A percentile compares a stretch with the other conserved stretches of the same genome.
These are phyloP conservation scores for Ophiostoma perfectum DNA, from an alignment of 2,329 filamentous ascomycete genomes.

Conservation along the genomic window DNA sequence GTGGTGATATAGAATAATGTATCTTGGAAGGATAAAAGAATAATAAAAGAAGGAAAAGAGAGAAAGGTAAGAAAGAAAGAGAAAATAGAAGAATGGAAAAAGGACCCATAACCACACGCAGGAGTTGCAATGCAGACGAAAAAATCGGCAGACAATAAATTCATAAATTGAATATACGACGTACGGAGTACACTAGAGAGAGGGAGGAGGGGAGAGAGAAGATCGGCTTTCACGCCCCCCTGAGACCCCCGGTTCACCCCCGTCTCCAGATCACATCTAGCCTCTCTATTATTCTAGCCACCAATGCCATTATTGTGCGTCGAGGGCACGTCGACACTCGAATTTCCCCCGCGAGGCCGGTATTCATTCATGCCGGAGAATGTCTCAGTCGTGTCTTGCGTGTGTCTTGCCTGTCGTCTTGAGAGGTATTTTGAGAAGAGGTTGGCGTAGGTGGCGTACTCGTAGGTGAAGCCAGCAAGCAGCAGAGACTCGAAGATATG, in stretches of 20 bases:
- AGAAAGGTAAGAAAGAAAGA: background rate
- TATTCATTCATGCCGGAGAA: constrained; percentile 1
- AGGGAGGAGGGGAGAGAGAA: background rate
- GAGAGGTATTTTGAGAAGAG: no score
- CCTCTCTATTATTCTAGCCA: background rate
- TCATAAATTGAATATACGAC: background rate
- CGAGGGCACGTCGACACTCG: background rate
- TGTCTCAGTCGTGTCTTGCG: constrained; percentile 6
- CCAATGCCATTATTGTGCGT: no score
- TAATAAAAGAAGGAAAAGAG: background rate
- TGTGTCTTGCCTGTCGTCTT: background rate
- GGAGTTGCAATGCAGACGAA: background rate
- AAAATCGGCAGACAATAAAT: background rate
- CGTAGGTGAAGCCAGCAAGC: background rate
- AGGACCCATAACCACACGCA: background rate
- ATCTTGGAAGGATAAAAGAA: background rate
- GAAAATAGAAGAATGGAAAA: background rate
- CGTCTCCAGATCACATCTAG: constrained; percentile 6
- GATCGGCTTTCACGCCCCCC: background rate
- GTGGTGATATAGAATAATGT: background rate
- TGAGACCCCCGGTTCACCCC: constrained; percentile 10
- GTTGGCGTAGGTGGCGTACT: background rate
- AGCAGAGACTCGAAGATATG: background rate
- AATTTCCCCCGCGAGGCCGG: constrained; percentile 1
- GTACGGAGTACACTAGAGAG: background rate